Base-by-base conservation (phyloP, 2,329 filamentous ascomycete species). In the Diaporthe humulicola region DNA sequence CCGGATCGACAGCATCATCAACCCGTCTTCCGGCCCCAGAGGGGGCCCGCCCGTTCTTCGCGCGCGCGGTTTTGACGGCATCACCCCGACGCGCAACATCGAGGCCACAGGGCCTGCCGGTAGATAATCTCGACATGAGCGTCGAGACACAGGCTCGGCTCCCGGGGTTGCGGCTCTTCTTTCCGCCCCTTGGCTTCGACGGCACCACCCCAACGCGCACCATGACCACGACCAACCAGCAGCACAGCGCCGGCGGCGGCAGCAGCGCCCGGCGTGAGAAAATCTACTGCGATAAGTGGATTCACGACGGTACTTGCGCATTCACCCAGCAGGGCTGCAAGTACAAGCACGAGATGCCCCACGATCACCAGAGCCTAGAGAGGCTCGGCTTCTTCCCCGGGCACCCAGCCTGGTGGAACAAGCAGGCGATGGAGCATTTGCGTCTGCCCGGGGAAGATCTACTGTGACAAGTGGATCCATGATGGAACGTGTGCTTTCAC, bases 251-350 rank as follows among this genome's bases (percentile, higher is more conserved):
- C 12, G 50, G 33, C 36, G 33, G 33, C 8, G 14, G n/a, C 15
- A 38, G 17, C 14, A 45, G 40, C 40, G 15, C 4, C 4, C 17
- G 40, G 1, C 2, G 40, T 3, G 40, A 45, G 40, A 45, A 98
- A 82, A 86, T 93, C 38, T 97, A 93, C 83, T 98, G 95, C 84
- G 94, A 95, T 75, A 95, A 96, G 83, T 98, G 95, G 95, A 92
- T 98, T 73, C 92, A 94, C 79, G 93, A 94, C 75, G 95, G 95
- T 30, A 91, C 94, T 58, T 98, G 96, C 82, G 93, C 93, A 76
- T 98, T 95, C 82, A 92, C 90, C 4, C 94, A 97, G 82, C 93
- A 96, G 80, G 95, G 96, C 0, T 98, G 96, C 85, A 91, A 93
- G 78, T 98, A 92, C 87, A 96, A 95, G 85, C n/a, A n/a, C 82